Evolutionary conservation across 352 stramenopile species (phyloP).

Genomic region (Ophiocytium majus): DNA sequence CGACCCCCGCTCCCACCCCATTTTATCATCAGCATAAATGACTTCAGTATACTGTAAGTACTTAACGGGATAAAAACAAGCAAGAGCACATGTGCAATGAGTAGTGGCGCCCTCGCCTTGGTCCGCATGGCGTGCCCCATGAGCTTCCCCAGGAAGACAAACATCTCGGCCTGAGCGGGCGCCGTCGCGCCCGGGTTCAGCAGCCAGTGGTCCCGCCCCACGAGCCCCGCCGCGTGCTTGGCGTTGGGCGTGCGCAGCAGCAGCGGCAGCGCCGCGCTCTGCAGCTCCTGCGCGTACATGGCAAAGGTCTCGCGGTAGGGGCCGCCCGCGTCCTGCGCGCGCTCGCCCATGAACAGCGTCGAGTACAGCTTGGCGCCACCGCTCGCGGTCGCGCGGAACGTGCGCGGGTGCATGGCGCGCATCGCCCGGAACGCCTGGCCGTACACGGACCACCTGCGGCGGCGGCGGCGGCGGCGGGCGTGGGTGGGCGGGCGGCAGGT

Average conservation of each 20-base stretch:
- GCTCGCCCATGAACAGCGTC: slow-evolving; percentile 76
- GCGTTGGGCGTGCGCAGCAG: slow-evolving; percentile 79
- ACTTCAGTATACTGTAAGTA: too few species aligned
- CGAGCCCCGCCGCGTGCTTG: slow-evolving; percentile 74
- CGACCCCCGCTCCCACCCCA: too few species aligned
- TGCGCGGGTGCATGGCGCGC: slow-evolving; percentile 50
- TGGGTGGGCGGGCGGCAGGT: too few species aligned
- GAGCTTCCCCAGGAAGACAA: slow-evolving; percentile 84
- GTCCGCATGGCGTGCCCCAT: slow-evolving; percentile 75
- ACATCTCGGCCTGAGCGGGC: slow-evolving; percentile 64
- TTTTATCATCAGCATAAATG: too few species aligned
- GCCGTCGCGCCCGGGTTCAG: slow-evolving; percentile 71
- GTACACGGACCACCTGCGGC: slow-evolving; percentile 45
- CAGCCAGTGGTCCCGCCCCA: slow-evolving; percentile 79
- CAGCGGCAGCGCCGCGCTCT: slow-evolving; percentile 76
- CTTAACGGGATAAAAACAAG: too few species aligned
- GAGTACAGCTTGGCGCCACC: slow-evolving; percentile 74
- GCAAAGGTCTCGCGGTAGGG: slow-evolving; percentile 77
- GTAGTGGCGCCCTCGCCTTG: not conserved
- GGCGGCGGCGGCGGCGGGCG: too few species aligned
- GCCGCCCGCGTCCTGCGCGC: slow-evolving; percentile 73
- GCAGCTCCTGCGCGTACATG: slow-evolving; percentile 69
- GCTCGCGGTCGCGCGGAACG: slow-evolving; percentile 68
- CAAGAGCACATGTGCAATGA: too few species aligned
- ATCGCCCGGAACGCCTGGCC: slow-evolving; percentile 51